phyloP scores from a whole-genome alignment of 2,329 filamentous ascomycete genomes.

The Diaporthe sp. region DNA sequence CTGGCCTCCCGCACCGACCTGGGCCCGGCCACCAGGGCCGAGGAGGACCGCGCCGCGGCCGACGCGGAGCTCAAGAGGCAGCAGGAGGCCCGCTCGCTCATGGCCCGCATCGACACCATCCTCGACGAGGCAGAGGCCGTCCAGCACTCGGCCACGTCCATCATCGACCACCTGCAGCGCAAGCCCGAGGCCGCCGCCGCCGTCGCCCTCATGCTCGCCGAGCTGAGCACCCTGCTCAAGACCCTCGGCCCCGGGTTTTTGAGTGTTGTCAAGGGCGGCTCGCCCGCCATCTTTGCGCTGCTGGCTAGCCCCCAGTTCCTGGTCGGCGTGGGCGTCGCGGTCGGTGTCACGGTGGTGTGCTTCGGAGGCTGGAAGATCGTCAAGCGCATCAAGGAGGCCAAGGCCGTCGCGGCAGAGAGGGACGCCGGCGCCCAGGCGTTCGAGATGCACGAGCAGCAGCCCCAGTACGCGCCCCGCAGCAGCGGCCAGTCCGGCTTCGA shows the following conservation, averaged over 20 bases:
- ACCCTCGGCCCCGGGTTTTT: constrained; percentile 90
- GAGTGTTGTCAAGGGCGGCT: constrained; percentile 78
- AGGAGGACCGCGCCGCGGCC: constrained; percentile 42
- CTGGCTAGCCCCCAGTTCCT: constrained; percentile 93
- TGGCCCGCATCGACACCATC: constrained; percentile 79
- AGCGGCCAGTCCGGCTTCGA: constrained; percentile 14
- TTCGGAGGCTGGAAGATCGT: constrained; percentile 98
- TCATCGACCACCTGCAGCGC: constrained; percentile 78
- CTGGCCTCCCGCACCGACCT: constrained; percentile 62
- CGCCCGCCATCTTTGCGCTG: constrained; percentile 87
- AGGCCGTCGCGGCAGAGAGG: constrained; percentile 42
- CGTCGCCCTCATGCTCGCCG: constrained; percentile 90
- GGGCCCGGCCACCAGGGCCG: constrained; percentile 46
- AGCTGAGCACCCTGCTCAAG: constrained; percentile 83
- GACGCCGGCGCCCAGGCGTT: constrained; percentile 39
- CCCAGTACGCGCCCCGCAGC: not conserved
- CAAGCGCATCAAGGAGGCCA: constrained; percentile 75
- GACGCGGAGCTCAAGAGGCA: constrained; percentile 68
- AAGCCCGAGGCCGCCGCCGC: constrained; percentile 90
- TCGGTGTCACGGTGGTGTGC: constrained; percentile 94
- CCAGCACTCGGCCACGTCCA: constrained; percentile 84
- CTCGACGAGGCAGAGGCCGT: constrained; percentile 90
- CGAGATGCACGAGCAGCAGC: constrained; percentile 38
- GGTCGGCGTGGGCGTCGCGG: constrained; percentile 87
- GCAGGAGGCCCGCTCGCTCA: constrained; percentile 61